Evolutionary conservation across 176 grass and related monocot genomes (phyloP), one percentile per base, ranked within the genome.

Genomic region (Lolium multiflorum): DNA sequence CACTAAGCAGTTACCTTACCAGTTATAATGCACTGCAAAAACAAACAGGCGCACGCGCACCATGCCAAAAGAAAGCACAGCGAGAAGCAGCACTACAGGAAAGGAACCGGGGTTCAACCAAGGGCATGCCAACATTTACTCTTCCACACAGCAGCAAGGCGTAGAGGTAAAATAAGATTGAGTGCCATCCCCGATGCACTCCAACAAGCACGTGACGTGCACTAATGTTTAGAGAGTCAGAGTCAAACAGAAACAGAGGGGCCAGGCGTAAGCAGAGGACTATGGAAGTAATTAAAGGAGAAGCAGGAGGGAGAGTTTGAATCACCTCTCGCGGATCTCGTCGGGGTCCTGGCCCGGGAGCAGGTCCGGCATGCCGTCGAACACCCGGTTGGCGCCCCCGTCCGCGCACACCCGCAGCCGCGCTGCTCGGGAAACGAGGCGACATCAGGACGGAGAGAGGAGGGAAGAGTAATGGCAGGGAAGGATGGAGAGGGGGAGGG

Each of bases 381-480:
- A 91, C 22, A 98, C 4, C 81, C 91, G 88, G 88, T 98, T 98
- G 26, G 96, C 91, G 58, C 93, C 96, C 57, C 96, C 96, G 79
- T 95, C 96, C 22, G 96, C 96, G 83, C 94, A 98, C 37, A 95
- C 79, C 82, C 93, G 82, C 83, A 92, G 17, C 57, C 67, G 63
- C 80, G 93, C 93, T 98, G 96, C 81, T 54, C 77, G 0, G 15
- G 7, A 37, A 51, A 85, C 10, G 60, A 63, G 3, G 17, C 35
- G 57, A 11, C 59, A 28, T 28, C 25, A 16, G 24, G 11, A 67
- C 7, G 21, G 65, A 84, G 48, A 66, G 16, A 17, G 8, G 37
- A 38, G 15, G 12, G 17, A 22, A 2, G 0, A 48, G 47, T 44
- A 70, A 88, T 78, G 80, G 17, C 48, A 16, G 0, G 12, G 80